phyloP scores from a whole-genome alignment of 2,329 filamentous ascomycete species.

The Venturiaceae sp. region DNA sequence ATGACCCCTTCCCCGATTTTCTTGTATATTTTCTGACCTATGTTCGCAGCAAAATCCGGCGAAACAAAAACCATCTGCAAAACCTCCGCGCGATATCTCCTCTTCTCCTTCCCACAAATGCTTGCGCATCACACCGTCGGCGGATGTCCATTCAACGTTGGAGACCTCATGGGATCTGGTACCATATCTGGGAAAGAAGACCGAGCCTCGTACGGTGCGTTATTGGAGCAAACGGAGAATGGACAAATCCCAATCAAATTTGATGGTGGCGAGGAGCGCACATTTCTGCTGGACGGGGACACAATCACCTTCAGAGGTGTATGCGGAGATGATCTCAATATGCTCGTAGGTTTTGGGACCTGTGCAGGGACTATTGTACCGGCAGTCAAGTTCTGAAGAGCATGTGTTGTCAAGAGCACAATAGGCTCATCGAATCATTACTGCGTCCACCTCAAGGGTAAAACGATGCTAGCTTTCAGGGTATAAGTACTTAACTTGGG shows the following conservation, averaged over 20 bases:
- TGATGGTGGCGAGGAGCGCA: constrained; percentile 54
- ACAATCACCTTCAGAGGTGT: constrained; percentile 41
- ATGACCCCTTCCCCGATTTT: constrained; percentile 13
- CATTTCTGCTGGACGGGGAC: constrained; percentile 68
- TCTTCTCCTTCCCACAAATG: constrained; percentile 53
- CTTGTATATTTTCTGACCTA: constrained; percentile 12
- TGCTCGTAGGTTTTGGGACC: constrained; percentile 68
- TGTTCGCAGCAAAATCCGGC: constrained; percentile 29
- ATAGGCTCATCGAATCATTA: no score
- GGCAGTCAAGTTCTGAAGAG: constrained; percentile 17
- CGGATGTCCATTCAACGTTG: constrained; percentile 63
- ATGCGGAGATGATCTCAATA: constrained; percentile 51
- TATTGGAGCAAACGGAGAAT: constrained; percentile 62
- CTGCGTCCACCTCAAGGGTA: no score
- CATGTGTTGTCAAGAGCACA: no score
- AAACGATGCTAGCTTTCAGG: no score
- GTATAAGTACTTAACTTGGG: no score
- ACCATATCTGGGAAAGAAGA: constrained; percentile 60
- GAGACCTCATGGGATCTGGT: constrained; percentile 68
- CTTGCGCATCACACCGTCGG: constrained; percentile 10
- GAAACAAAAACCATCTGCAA: constrained; percentile 41
- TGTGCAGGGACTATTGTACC: constrained; percentile 55
- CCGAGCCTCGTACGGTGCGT: constrained; percentile 58
- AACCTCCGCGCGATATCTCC: constrained; percentile 5
- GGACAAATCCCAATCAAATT: constrained; percentile 57